These are phyloP conservation scores for Arabis alpina DNA, from an alignment of 345 rosid genomes.

Conservation along the genomic window DNA sequence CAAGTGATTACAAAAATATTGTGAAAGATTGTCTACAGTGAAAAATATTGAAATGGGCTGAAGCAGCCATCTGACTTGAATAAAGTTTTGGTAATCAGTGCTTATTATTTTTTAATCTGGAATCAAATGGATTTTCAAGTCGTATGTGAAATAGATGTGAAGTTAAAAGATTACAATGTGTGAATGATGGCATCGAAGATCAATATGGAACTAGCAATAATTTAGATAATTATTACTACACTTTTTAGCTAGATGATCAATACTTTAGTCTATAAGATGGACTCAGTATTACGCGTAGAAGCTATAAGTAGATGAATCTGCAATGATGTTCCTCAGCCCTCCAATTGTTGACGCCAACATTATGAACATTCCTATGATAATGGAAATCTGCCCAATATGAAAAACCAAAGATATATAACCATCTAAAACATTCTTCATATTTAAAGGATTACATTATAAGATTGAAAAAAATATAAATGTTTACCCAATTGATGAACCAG, in stretches of 20 bases:
- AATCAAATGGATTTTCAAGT: background rate
- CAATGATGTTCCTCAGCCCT: conserved; percentile 78
- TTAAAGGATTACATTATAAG: background rate
- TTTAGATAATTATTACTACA: conserved; percentile 32
- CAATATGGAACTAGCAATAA: conserved; percentile 10
- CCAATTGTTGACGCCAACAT: conserved; percentile 95
- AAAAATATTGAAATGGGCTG: background rate
- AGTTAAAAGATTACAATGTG: no score
- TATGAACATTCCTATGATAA: conserved; percentile 70
- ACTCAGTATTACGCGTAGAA: conserved; percentile 59
- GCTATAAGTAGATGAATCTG: conserved; percentile 76
- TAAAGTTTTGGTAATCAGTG: conserved; percentile 19
- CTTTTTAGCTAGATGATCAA: conserved; percentile 27
- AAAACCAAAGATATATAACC: background rate
- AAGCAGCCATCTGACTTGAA: conserved; percentile 9
- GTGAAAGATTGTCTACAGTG: background rate
- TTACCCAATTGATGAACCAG: conserved; percentile 96
- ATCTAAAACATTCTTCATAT: conserved; percentile 11
- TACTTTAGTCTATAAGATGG: background rate
- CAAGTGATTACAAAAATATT: conserved; percentile 14
- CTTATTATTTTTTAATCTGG: background rate
- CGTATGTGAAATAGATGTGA: background rate
- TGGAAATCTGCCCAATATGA: conserved; percentile 50
- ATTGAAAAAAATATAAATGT: background rate
- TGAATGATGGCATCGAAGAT: no score